phyloP scores from a whole-genome alignment of 768 basidiomycete genomes.

The Obba rivulosa region DNA sequence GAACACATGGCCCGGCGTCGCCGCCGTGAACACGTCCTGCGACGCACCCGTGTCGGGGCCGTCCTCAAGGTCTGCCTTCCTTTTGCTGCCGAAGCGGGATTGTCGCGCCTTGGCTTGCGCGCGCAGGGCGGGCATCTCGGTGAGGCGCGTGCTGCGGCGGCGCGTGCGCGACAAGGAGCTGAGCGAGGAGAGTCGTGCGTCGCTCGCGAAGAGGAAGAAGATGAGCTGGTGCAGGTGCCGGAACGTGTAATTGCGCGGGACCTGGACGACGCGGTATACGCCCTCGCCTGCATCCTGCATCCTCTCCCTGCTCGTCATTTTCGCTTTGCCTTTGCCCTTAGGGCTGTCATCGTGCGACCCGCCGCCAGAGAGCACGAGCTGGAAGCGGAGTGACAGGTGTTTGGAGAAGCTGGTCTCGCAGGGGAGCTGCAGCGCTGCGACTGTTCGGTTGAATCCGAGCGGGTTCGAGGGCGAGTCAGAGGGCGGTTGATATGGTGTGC shows the following conservation, averaged over 20 bases:
- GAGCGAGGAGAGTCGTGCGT: conserved; percentile 10
- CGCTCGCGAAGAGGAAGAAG: conserved; percentile 47
- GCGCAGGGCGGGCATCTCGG: not conserved
- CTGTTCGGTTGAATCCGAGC: conserved; percentile 50
- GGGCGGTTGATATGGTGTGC: conserved; percentile 32
- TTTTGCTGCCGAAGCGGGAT: not conserved
- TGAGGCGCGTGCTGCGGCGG: conserved; percentile 1
- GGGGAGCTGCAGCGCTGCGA: conserved; percentile 22
- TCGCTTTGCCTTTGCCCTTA: conserved; percentile 1
- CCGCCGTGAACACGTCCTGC: not conserved
- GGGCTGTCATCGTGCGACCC: not conserved
- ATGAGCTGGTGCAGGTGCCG: conserved; percentile 59
- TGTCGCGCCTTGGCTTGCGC: not conserved
- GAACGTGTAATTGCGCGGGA: conserved; percentile 67
- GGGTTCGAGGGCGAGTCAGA: conserved; percentile 71
- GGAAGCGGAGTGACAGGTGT: conserved; percentile 61
- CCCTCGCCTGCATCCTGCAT: conserved; percentile 30
- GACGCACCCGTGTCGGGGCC: not conserved
- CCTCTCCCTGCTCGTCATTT: conserved; percentile 5
- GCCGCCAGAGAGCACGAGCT: conserved; percentile 37
- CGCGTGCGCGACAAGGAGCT: not conserved
- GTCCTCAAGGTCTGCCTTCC: not conserved
- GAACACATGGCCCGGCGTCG: conserved; percentile 49
- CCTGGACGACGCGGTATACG: conserved; percentile 60
- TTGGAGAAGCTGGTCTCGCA: conserved; percentile 46